phyloP scores from a whole-genome alignment of 140 eudicot species.

The Ambrosia hybrid region DNA sequence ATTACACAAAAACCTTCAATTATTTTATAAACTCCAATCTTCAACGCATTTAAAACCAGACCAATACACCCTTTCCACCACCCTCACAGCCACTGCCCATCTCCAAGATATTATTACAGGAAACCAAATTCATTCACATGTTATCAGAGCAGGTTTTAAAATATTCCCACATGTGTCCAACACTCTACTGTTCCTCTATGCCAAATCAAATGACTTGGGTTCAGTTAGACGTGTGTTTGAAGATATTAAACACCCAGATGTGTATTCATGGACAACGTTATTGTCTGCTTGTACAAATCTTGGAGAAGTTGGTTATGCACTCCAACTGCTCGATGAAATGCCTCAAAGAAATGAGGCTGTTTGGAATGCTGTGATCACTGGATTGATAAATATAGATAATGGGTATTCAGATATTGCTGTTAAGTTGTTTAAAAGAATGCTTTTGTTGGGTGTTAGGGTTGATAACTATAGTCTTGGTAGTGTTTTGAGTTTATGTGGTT shows the following conservation, averaged over 20 bases:
- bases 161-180: constrained; percentile 62
- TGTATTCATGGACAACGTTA: constrained; percentile 79
- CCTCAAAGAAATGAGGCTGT: constrained; percentile 57
- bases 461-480: constrained; percentile 84
- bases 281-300: constrained; percentile 77
- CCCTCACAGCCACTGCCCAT: constrained; percentile 53
- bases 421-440: constrained; percentile 64
- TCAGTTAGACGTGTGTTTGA: constrained; percentile 54
- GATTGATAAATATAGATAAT: constrained; percentile 53
- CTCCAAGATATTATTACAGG: constrained; percentile 33
- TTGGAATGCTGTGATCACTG: constrained; percentile 91
- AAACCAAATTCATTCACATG: constrained; percentile 60
- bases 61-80: constrained; percentile 77
- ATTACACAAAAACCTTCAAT: constrained; percentile 54
- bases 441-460: constrained; percentile 47
- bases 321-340: constrained; percentile 59
- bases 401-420: constrained; percentile 47
- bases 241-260: constrained; percentile 61
- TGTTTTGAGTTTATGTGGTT: constrained; percentile 68
- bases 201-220: constrained; percentile 51
- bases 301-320: constrained; percentile 66
- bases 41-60: constrained; percentile 63
- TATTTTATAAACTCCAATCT: constrained; percentile 65
- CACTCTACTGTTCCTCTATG: constrained; percentile 64
- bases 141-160: constrained; percentile 49